Percentiles rank a stretch among this genome's conserved stretches.
Conservation (phyloP, 1,284 basidiomycete species). For the Rhodotorula sp. region DNA sequence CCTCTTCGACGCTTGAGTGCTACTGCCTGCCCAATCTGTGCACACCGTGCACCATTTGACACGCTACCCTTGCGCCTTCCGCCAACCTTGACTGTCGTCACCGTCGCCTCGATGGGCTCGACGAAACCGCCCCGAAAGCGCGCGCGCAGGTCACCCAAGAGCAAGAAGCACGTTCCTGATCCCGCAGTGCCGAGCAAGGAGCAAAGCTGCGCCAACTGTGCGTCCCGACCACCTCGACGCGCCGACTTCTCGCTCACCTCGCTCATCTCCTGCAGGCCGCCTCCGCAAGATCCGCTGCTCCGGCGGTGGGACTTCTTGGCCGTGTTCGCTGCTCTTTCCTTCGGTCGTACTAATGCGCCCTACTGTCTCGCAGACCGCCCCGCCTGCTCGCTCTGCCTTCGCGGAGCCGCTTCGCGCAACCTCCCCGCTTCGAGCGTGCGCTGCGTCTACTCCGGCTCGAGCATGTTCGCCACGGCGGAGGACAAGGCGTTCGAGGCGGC, state of each 20-base stretch:
- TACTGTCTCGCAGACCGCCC: slow-evolving; percentile 9
- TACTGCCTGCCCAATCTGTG: not conserved
- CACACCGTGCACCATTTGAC: not conserved
- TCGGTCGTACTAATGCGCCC: not conserved
- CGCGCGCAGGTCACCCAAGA: not conserved
- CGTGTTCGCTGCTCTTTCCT: not conserved
- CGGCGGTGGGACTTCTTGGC: not conserved
- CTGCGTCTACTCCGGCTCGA: slow-evolving; percentile 10
- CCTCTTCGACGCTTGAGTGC: too few relatives aligned
- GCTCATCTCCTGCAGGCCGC: not conserved
- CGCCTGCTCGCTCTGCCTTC: slow-evolving; percentile 10
- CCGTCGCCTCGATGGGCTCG: not conserved
- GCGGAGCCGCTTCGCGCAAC: not conserved
- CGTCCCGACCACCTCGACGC: not conserved
- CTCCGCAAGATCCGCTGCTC: slow-evolving; percentile 12
- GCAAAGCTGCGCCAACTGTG: slow-evolving; percentile 1
- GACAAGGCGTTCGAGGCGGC: slow-evolving; percentile 8
- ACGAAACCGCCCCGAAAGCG: not conserved
- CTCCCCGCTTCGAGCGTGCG: not conserved
- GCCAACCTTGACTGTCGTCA: too few relatives aligned
- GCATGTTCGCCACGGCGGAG: not conserved
- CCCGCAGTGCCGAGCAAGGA: not conserved
- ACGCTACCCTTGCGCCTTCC: not conserved
- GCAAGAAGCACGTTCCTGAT: not conserved
- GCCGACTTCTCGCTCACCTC: not conserved